Evolutionary conservation across 371 early-diverging fungal species (phyloP).

Genomic region (Mucor sp.): DNA sequence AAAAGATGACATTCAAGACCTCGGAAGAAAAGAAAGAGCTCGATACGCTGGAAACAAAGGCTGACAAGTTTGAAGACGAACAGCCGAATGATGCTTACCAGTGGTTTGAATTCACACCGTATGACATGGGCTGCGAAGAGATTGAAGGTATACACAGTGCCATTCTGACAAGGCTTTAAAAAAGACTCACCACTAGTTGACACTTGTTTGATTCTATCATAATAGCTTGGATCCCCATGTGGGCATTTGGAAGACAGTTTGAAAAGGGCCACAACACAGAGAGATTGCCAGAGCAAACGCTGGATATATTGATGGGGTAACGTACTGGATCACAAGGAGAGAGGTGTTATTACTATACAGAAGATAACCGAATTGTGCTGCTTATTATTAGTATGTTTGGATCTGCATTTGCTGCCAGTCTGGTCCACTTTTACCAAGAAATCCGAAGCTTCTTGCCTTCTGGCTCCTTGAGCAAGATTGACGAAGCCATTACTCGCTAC

Average conservation of each 20-base stretch:
- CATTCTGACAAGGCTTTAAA: no score
- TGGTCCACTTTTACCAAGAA: conserved; percentile 62
- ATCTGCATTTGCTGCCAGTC: conserved; percentile 67
- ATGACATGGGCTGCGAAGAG: conserved; percentile 75
- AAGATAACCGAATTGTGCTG: no score
- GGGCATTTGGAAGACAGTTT: conserved; percentile 74
- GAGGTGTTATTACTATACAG: no score
- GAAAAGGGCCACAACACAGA: conserved; percentile 57
- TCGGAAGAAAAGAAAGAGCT: conserved; percentile 1
- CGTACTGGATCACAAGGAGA: no score
- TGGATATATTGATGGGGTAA: conserved; percentile 64
- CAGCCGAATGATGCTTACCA: conserved; percentile 51
- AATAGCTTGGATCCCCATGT: conserved; percentile 73
- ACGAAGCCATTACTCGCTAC: conserved; percentile 42
- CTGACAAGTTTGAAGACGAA: conserved; percentile 15
- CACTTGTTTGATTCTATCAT: no score
- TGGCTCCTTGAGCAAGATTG: conserved; percentile 26
- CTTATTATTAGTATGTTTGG: conserved; percentile 57
- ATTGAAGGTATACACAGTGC: conserved; percentile 59
- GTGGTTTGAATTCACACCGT: conserved; percentile 82
- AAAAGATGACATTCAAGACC: neutral
- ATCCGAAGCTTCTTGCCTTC: conserved; percentile 42
- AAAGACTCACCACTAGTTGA: neutral
- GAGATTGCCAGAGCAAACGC: conserved; percentile 62
- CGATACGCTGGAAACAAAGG: conserved; percentile 16